Conservation (phyloP, 305 asterid species). For the Solanum aculeatissimum region DNA sequence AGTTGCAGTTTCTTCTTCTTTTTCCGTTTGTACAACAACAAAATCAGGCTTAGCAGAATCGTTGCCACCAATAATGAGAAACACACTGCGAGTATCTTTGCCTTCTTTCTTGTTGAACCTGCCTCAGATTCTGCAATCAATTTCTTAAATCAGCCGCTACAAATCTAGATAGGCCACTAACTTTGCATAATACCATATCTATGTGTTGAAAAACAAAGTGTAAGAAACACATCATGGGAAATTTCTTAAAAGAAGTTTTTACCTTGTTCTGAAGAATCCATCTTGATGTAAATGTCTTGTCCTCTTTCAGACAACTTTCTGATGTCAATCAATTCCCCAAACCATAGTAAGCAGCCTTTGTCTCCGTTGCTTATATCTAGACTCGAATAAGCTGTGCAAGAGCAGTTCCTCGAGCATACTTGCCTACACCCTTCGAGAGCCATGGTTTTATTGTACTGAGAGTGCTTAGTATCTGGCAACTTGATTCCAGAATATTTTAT, state of each 20-base stretch:
- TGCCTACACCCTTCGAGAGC: neutral
- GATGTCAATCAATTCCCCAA: constrained; percentile 11
- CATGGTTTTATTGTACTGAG: neutral
- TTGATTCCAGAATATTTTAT: constrained; percentile 1
- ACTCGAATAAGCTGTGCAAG: constrained; percentile 6
- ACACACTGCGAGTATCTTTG: neutral
- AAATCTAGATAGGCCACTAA: neutral
- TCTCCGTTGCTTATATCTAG: neutral
- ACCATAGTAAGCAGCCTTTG: constrained; percentile 6
- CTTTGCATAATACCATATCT: neutral
- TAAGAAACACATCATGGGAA: neutral
- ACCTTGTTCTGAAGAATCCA: constrained; percentile 4
- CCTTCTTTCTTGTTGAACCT: neutral
- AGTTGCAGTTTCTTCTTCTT: neutral
- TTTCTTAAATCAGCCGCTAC: neutral
- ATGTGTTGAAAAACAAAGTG: neutral
- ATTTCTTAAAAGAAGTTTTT: neutral
- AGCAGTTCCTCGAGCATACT: neutral
- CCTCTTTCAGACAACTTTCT: neutral
- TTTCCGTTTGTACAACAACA: neutral
- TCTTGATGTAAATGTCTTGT: constrained; percentile 3
- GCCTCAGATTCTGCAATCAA: neutral
- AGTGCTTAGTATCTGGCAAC: neutral
- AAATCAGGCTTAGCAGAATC: neutral
- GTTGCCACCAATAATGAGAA: neutral